phyloP scores from a whole-genome alignment of 768 basidiomycete species.

The Russula earlei region DNA sequence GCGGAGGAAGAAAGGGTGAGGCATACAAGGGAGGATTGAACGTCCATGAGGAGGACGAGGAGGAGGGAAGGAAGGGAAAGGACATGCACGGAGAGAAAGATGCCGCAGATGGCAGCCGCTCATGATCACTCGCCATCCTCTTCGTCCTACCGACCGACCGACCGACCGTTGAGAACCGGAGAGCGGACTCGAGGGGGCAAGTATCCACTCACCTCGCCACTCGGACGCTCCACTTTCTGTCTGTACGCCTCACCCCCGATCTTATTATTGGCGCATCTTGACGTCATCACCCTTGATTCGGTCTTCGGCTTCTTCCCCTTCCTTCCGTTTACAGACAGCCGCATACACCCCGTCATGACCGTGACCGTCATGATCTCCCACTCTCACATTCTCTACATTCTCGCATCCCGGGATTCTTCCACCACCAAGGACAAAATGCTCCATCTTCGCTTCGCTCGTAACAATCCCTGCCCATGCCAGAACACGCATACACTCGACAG shows the following conservation, averaged over 20 bases:
- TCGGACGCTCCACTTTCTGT: slow-evolving; percentile 9
- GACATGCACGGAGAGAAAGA: slow-evolving; percentile 8
- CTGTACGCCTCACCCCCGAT: slow-evolving; percentile 11
- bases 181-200: slow-evolving; percentile 4
- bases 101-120: slow-evolving; percentile 12
- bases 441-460: background rate
- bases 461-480: background rate
- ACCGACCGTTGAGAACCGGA: slow-evolving; percentile 1
- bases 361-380: too few relatives aligned
- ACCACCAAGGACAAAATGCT: too few relatives aligned
- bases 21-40: slow-evolving; percentile 10
- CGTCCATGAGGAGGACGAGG: slow-evolving; percentile 11
- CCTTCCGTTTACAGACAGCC: too few relatives aligned
- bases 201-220: slow-evolving; percentile 15
- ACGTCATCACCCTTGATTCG: slow-evolving; percentile 18
- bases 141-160: slow-evolving; percentile 3
- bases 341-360: too few relatives aligned
- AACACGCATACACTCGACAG: background rate
- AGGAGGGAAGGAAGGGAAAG: slow-evolving; percentile 4
- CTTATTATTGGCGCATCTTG: slow-evolving; percentile 9
- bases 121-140: slow-evolving; percentile 10
- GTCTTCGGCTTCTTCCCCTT: too few relatives aligned
- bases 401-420: too few relatives aligned
- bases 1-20: background rate
- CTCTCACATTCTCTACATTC: too few relatives aligned